A percentile compares a stretch with the other conserved stretches of the same genome.
Evolutionary conservation across 495 filamentous ascomycete species (phyloP).

Genomic region (Letharia lupina): DNA sequence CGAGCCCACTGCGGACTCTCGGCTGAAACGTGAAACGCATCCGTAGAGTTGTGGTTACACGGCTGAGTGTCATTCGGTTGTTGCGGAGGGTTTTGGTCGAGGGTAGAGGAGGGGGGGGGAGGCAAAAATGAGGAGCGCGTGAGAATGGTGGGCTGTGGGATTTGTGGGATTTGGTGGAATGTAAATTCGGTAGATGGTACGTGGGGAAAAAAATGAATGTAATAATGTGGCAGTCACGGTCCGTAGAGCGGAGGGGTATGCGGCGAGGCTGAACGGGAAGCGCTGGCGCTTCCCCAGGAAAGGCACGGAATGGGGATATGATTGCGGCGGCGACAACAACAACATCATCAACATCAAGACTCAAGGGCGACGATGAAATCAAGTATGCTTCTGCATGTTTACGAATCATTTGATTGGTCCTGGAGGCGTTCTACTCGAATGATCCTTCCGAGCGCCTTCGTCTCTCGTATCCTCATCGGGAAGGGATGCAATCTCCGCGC

Average conservation of each 20-base stretch:
- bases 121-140: background rate
- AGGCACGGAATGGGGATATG: background rate
- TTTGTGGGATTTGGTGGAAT: background rate
- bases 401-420: background rate
- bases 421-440: background rate
- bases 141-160: background rate
- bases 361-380: background rate
- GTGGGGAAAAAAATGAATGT: background rate
- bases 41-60: background rate
- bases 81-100: background rate
- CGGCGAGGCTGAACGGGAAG: constrained; percentile 9
- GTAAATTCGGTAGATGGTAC: background rate
- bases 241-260: background rate
- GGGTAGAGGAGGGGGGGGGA: background rate
- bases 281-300: constrained; percentile 10
- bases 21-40: constrained; percentile 11
- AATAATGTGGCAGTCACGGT: constrained; percentile 1
- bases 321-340: constrained; percentile 1
- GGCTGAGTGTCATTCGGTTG: background rate
- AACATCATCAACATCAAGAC: background rate
- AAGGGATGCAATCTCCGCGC: background rate
- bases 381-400: background rate
- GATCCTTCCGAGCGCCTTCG: background rate
- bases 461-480: background rate
- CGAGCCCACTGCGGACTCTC: background rate